Evolutionary conservation across 139 green algal genomes (phyloP).

Genomic region (Chlorokybus atmophyticus): DNA sequence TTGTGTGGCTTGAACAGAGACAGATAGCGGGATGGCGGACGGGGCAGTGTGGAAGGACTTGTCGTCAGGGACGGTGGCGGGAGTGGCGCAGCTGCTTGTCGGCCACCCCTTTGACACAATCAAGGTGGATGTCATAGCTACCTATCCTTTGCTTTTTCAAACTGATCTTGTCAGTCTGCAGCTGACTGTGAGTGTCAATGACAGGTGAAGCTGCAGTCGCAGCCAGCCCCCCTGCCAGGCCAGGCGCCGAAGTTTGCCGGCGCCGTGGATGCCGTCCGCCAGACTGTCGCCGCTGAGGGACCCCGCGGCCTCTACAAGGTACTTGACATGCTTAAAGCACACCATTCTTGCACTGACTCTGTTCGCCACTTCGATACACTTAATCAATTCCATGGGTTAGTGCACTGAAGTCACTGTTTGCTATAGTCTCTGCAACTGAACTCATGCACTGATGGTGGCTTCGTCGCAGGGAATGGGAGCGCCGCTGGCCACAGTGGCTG

Average conservation of each 20-base stretch:
- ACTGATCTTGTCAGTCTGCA: background rate
- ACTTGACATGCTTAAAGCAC: no score
- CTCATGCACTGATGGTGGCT: no score
- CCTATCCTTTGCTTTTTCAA: background rate
- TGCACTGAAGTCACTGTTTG: no score
- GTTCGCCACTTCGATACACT: no score
- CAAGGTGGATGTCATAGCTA: slow-evolving; percentile 25
- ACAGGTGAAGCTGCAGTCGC: slow-evolving; percentile 57
- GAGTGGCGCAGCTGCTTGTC: slow-evolving; percentile 38
- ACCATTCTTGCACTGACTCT: no score
- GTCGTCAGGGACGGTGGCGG: slow-evolving; percentile 34
- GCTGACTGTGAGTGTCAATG: slow-evolving; percentile 1
- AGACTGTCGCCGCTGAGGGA: slow-evolving; percentile 47
- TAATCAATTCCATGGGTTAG: no score
- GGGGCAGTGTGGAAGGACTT: no score
- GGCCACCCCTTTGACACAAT: slow-evolving; percentile 61
- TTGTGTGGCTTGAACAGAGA: no score
- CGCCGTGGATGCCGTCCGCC: slow-evolving; percentile 23
- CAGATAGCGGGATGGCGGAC: no score
- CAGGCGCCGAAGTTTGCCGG: slow-evolving; percentile 19
- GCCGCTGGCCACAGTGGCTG: slow-evolving; percentile 58
- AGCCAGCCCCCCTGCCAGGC: slow-evolving; percentile 27
- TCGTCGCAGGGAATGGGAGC: slow-evolving; percentile 60
- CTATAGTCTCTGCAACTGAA: no score
- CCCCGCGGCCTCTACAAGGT: slow-evolving; percentile 45